Evolutionary conservation across 352 stramenopile genomes (phyloP).

Genomic region (Phytophthora multivora): DNA sequence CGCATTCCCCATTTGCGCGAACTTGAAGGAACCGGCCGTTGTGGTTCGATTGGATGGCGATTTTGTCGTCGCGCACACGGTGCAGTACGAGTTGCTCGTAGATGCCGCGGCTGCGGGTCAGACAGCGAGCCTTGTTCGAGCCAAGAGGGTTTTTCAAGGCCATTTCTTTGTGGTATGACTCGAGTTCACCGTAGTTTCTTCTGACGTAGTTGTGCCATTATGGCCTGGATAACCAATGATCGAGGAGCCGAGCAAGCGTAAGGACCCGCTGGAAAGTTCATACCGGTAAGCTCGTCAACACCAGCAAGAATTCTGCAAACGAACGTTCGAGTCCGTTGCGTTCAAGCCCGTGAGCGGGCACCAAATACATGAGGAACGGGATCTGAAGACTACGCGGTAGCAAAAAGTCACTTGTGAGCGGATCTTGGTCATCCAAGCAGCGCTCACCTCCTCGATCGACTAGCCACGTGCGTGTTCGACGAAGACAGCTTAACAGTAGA

Average conservation of each 20-base stretch:
- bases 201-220: too few species aligned
- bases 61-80: conserved; percentile 33
- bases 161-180: conserved; percentile 18
- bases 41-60: conserved; percentile 32
- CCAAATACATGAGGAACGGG: too few species aligned
- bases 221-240: too few species aligned
- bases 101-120: conserved; percentile 27
- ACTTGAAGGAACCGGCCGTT: conserved; percentile 41
- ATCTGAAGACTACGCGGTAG: too few species aligned
- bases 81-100: conserved; percentile 38
- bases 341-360: too few species aligned
- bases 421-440: background rate
- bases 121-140: conserved; percentile 37
- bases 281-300: too few species aligned
- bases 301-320: too few species aligned
- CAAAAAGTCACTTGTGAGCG: background rate
- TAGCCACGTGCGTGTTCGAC: background rate
- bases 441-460: background rate
- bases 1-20: conserved; percentile 25
- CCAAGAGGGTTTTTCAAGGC: conserved; percentile 38
- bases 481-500: background rate
- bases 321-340: too few species aligned
- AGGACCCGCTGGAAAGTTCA: too few species aligned
- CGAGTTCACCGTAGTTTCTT: conserved; percentile 4
- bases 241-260: too few species aligned